Percentiles rank a stretch among this genome's conserved stretches.
These are phyloP conservation scores for Fusarium sp. DNA, from an alignment of 2,329 filamentous ascomycete species.

Conservation along the genomic window DNA sequence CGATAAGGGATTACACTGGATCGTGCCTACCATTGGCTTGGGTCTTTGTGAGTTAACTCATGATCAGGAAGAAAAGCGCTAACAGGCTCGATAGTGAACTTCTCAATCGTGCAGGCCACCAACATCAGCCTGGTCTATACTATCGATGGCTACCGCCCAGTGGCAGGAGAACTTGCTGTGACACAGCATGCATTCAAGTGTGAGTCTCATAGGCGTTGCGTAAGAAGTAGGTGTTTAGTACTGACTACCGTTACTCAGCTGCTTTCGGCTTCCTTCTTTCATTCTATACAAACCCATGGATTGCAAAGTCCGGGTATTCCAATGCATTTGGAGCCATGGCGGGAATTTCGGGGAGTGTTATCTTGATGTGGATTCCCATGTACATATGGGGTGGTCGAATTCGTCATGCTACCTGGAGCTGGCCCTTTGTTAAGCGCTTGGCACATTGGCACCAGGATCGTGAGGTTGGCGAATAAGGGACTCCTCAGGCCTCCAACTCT, in stretches of 20 bases:
- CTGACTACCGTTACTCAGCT: slow-evolving; percentile 32
- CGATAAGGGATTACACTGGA: slow-evolving; percentile 33
- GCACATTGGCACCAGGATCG: slow-evolving; percentile 28
- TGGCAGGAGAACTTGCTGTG: slow-evolving; percentile 34
- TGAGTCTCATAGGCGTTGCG: neutral
- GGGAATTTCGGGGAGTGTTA: slow-evolving; percentile 58
- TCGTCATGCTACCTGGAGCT: slow-evolving; percentile 24
- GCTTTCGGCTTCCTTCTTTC: slow-evolving; percentile 67
- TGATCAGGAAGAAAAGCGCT: neutral
- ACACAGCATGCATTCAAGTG: slow-evolving; percentile 60
- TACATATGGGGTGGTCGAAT: slow-evolving; percentile 61
- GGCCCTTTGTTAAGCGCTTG: slow-evolving; percentile 20
- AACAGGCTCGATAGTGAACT: slow-evolving; percentile 48
- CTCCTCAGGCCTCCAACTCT: neutral
- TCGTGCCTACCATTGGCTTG: slow-evolving; percentile 33
- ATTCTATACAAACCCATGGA: slow-evolving; percentile 70
- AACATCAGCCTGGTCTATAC: slow-evolving; percentile 37
- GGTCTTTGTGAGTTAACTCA: slow-evolving; percentile 51
- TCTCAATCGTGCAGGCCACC: slow-evolving; percentile 31
- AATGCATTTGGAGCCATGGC: slow-evolving; percentile 65
- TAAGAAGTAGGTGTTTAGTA: neutral
- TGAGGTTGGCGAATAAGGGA: slow-evolving; percentile 28
- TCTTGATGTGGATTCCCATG: slow-evolving; percentile 61
- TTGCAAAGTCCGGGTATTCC: slow-evolving; percentile 58
- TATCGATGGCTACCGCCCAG: slow-evolving; percentile 33